Evolutionary conservation across 129 eudicot genomes (phyloP), one percentile per base, ranked within the genome.

Genomic region (Glebionis coronaria): DNA sequence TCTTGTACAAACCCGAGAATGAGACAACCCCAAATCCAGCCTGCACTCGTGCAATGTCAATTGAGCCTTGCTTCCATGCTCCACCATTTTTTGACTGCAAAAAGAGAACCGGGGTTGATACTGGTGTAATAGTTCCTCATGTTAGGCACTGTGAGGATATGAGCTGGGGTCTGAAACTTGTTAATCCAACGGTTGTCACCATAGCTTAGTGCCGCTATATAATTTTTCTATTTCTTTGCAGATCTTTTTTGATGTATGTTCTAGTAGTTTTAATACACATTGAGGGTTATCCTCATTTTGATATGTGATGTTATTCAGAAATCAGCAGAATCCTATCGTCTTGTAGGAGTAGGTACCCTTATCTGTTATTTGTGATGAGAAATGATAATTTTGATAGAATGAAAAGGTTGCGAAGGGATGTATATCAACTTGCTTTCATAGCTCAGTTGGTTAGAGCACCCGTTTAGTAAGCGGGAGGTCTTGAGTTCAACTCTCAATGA

Each of bases 391-490:
- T 73, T 12, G n/a, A 52, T 50, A 16, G 8, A 55, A 44, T 23
- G 29, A 40, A 68, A 3, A 12, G 2, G 0, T 19, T 3, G 15
- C 9, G n/a, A 1, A 28, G 16, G 11, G 56, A 7, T 14, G 8
- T 9, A 40, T n/a, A 3, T 19, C 56, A 56, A 23, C 7, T 52
- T 21, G 81, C 81, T 75, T 75, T 75, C 74, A 75, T 86, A 80
- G 88, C 88, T 82, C 85, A 83, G 93, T 85, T 88, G 90, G 96
- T 85, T 88, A 88, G 96, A 88, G 90, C 96, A 88, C 96, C 90
- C 90, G 96, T 85, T 85, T 88, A 91, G 97, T 87, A 91, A 91
- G 95, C 97, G 95, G 94, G 96, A 91, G 97, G 96, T 88, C 97
- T 91, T 91, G 96, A 91, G 96, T 91, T 91, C 88, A 23, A 91